phyloP scores from a whole-genome alignment of 768 basidiomycete genomes.

The Leucosporidium scottii region DNA sequence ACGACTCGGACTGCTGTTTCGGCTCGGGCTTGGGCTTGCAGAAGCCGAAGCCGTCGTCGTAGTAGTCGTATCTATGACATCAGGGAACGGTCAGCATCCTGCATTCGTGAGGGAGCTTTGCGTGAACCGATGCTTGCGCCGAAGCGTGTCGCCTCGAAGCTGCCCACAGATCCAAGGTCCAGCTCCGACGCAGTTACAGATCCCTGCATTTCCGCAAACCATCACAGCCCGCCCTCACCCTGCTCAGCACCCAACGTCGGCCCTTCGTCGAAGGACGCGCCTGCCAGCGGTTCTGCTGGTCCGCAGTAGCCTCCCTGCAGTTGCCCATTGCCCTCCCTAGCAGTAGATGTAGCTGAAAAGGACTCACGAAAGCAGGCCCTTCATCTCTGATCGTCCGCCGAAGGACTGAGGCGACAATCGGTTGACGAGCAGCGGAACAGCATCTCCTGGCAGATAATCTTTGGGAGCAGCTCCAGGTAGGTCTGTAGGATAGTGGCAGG shows the following conservation, averaged over 20 bases:
- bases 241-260: too few relatives aligned
- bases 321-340: neutral
- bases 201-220: too few relatives aligned
- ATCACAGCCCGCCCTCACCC: too few relatives aligned
- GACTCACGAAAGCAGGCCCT: neutral
- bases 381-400: constrained; percentile 37
- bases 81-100: neutral
- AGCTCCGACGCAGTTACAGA: too few relatives aligned
- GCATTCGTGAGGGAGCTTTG: neutral
- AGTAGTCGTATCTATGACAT: constrained; percentile 62
- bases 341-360: neutral
- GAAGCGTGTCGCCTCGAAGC: too few relatives aligned
- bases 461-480: constrained; percentile 71
- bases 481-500: too few relatives aligned
- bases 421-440: constrained; percentile 75
- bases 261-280: too few relatives aligned
- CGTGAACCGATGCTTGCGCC: too few relatives aligned
- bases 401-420: constrained; percentile 78
- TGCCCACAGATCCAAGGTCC: too few relatives aligned
- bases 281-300: neutral
- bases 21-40: constrained; percentile 55
- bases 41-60: constrained; percentile 76
- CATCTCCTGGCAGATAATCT: constrained; percentile 66
- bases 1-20: constrained; percentile 44
- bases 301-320: neutral